A percentile compares a stretch with the other conserved stretches of the same genome.
Conservation (phyloP, 345 rosid genomes). For the Syzygium oleosum region DNA sequence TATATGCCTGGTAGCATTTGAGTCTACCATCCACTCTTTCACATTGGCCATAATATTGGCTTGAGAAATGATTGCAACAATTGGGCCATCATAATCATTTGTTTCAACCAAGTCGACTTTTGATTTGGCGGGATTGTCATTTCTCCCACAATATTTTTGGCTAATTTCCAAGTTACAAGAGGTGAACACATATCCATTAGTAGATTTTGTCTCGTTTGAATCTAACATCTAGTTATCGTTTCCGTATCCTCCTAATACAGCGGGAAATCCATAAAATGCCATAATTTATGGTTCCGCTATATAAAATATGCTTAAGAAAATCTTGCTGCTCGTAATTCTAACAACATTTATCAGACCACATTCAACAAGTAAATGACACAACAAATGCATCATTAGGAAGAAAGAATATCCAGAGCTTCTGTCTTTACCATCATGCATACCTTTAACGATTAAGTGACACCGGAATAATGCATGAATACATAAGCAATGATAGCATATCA, state of each 20-base stretch:
- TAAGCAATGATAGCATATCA: background rate
- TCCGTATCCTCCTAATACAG: rapidly evolving
- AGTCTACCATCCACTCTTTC: no score
- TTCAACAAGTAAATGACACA: background rate
- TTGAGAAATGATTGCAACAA: no score
- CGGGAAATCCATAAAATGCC: background rate
- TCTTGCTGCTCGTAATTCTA: background rate
- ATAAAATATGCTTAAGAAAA: background rate
- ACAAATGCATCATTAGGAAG: background rate
- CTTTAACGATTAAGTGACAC: background rate
- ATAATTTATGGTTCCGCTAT: background rate
- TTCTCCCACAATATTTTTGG: background rate
- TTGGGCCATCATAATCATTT: no score
- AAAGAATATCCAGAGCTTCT: background rate
- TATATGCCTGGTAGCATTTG: background rate
- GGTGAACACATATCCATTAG: background rate
- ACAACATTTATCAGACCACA: background rate
- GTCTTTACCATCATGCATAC: background rate
- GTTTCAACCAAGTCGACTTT: no score
- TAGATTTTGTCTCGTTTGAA: background rate
- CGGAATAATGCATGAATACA: background rate
- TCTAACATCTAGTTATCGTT: background rate
- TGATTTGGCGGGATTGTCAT: background rate
- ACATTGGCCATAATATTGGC: background rate
- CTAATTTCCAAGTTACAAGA: no score